Conservation (phyloP, 805 yeast species). For the Metschnikowia santaceciliae region DNA sequence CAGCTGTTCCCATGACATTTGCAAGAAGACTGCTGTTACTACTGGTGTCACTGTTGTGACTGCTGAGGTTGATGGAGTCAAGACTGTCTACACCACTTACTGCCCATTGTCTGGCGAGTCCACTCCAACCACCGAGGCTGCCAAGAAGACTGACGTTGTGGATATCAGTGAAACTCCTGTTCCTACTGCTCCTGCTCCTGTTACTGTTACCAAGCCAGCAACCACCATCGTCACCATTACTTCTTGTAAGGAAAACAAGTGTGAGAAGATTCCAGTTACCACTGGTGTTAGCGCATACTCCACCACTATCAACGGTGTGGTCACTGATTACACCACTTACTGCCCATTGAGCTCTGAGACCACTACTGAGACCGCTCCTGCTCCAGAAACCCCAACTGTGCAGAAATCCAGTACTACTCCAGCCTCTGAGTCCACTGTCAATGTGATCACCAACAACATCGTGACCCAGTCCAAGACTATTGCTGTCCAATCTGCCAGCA, state of each 20-base stretch:
- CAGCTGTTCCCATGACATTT: constrained; percentile 24
- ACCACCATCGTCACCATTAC: constrained; percentile 33
- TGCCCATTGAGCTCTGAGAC: constrained; percentile 12
- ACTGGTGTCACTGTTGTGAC: constrained; percentile 26
- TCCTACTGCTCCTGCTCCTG: neutral
- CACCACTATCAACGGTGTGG: constrained; percentile 10
- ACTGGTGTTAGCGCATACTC: constrained; percentile 15
- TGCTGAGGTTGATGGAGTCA: constrained; percentile 29
- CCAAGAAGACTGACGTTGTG: constrained; percentile 7
- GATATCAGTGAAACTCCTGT: neutral
- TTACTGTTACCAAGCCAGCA: neutral
- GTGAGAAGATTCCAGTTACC: constrained; percentile 20
- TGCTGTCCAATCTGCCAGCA: constrained; percentile 7
- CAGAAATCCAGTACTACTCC: neutral
- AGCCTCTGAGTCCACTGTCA: constrained; percentile 21
- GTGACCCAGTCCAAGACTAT: constrained; percentile 30
- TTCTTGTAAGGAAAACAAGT: constrained; percentile 33
- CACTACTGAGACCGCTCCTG: constrained; percentile 1
- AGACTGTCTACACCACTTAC: constrained; percentile 30
- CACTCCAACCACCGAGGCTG: constrained; percentile 15
- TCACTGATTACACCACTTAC: constrained; percentile 13
- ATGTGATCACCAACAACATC: constrained; percentile 42
- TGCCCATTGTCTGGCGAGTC: constrained; percentile 19
- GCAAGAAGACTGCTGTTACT: constrained; percentile 25
- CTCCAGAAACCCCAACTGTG: neutral